Base-by-base conservation (phyloP, 768 basidiomycete species). In the Udeniomyces megalosporus region DNA sequence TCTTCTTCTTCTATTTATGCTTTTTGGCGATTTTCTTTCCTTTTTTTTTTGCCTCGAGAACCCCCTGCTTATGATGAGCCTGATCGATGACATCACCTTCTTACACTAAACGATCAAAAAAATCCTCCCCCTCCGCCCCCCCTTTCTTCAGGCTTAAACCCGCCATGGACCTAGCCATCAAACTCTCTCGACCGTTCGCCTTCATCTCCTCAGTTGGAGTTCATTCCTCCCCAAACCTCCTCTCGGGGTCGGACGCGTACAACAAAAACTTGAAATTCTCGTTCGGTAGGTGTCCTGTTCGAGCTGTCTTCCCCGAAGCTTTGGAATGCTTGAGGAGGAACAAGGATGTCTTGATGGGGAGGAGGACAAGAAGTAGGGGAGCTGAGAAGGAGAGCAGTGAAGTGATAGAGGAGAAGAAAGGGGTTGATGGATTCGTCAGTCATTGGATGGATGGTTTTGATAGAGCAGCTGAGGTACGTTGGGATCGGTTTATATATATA, bases 201-300 rank as follows among this genome's bases (percentile, higher is more conserved):
- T 80, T 80, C 32, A 82, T 87, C 66, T 77, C 78, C 34, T 86
- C 85, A 7, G 84, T 88, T 3, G 85, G 64, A 22, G 52, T 61
- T 10, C 60, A 61, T 45, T 53, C 51, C 22, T n/a, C 42, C 31
- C 52, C 60, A 1, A 12, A 34, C 24, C 48, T 56, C 2, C 53
- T 61, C 20, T 52, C 52, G 8, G 65, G 61, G 17, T 32, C 58
- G 5, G 76, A 82, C 47, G 69, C 83, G 60, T 88, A 88, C 72
- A 76, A 82, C 76, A 85, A 86, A 74, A 88, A 88, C 71, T 78
- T 86, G 7, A 84, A 83, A 0, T 75, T 86, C 28, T 83, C 86
- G 68, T 88, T 88, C 70, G 87, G 87, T 10, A 80, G 86, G 10
- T 88, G 86, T 67, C 86, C 85, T 17, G 85, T 85, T 4, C 80